phyloP scores from a whole-genome alignment of 2,329 filamentous ascomycete genomes.

The Botryotinia globosa region DNA sequence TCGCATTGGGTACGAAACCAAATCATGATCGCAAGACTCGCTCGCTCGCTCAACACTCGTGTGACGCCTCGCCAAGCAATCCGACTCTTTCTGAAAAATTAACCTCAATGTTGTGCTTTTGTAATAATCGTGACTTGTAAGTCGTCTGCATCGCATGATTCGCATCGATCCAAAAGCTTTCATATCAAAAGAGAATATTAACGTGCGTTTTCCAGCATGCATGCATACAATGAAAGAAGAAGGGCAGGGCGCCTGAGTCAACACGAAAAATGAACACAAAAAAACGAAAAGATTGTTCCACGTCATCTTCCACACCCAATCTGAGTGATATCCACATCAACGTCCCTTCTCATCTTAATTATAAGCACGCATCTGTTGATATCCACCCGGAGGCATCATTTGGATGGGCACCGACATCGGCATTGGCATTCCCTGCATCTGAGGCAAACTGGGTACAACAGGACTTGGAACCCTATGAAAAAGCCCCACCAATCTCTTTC shows the following conservation, averaged over 20 bases:
- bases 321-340: not conserved
- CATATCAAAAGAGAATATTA: not conserved
- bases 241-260: not conserved
- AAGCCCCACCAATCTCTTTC: conserved; percentile 71
- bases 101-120: not conserved
- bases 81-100: not conserved
- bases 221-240: not conserved
- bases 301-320: not conserved
- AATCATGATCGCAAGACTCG: not conserved
- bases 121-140: not conserved
- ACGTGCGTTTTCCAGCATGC: not conserved
- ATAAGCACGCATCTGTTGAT: conserved; percentile 32
- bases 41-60: not conserved
- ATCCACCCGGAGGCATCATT: conserved; percentile 25
- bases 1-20: not conserved
- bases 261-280: not conserved
- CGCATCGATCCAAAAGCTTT: not conserved
- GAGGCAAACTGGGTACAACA: conserved; percentile 26
- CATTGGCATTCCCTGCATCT: conserved; percentile 24
- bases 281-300: not conserved
- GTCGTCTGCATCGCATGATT: not conserved
- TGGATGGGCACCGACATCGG: conserved; percentile 20
- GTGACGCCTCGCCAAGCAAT: not conserved
- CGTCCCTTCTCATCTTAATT: conserved; percentile 5
- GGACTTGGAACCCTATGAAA: conserved; percentile 59